Conservation (phyloP, 768 basidiomycete species). For the Lactarius indigo region DNA sequence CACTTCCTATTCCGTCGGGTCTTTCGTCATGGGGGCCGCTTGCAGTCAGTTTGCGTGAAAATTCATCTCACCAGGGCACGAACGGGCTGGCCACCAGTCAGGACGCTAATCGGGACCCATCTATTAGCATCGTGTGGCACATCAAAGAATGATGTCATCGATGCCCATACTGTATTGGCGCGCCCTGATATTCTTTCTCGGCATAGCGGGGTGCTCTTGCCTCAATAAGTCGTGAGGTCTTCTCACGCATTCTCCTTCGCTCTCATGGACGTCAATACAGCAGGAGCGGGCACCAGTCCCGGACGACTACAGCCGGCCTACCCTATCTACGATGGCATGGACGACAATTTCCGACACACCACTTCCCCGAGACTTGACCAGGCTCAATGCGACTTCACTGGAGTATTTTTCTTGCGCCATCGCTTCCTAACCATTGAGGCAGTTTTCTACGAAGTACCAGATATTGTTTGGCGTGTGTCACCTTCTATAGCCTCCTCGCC, state of each 20-base stretch:
- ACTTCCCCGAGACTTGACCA: background rate
- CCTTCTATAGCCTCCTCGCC: background rate
- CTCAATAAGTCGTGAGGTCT: background rate
- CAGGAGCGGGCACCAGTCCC: background rate
- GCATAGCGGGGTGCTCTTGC: background rate
- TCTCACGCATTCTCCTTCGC: too few species aligned
- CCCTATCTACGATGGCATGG: background rate
- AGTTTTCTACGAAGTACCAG: slow-evolving; percentile 3
- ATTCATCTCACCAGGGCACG: background rate
- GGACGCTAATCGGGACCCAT: background rate
- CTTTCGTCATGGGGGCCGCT: background rate
- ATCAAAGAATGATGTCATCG: background rate
- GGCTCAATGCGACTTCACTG: background rate
- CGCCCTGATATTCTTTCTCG: slow-evolving; percentile 4
- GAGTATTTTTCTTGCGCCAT: background rate
- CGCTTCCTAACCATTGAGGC: background rate
- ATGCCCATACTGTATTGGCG: background rate
- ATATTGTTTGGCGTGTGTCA: background rate
- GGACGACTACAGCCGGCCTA: background rate
- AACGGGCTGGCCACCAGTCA: background rate
- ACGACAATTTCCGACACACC: background rate
- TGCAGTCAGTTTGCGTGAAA: background rate
- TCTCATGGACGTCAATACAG: background rate
- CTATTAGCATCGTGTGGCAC: background rate
- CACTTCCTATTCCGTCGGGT: background rate